These are phyloP conservation scores for Goffeauzyma gilvescens DNA, from an alignment of 768 basidiomycete species.

Conservation along the genomic window DNA sequence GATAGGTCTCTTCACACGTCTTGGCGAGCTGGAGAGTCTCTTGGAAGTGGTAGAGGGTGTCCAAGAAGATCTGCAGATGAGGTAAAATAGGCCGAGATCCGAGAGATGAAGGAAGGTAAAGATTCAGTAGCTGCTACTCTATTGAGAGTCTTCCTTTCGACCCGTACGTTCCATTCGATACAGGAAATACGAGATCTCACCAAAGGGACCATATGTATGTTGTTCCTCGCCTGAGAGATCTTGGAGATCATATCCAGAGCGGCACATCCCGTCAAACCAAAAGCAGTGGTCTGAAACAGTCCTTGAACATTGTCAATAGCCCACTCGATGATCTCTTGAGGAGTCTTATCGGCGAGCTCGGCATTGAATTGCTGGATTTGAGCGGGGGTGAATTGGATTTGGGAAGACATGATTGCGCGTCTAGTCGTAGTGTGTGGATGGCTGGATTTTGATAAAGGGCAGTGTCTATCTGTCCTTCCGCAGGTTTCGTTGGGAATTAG, in stretches of 20 bases:
- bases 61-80: slow-evolving; percentile 53
- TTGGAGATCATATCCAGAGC: slow-evolving; percentile 87
- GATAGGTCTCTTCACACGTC: slow-evolving; percentile 58
- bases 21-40: slow-evolving; percentile 81
- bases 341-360: slow-evolving; percentile 49
- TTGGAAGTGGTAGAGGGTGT: slow-evolving; percentile 87
- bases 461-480: too few species aligned
- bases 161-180: too few species aligned
- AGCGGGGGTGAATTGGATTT: slow-evolving; percentile 28
- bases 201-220: slow-evolving; percentile 42
- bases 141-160: too few species aligned
- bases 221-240: slow-evolving; percentile 37
- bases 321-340: slow-evolving; percentile 75
- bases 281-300: slow-evolving; percentile 85
- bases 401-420: too few species aligned
- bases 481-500: too few species aligned
- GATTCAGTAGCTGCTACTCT: too few species aligned
- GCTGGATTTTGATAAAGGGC: too few species aligned
- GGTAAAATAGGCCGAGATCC: too few species aligned
- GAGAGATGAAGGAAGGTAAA: too few species aligned
- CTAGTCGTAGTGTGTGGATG: too few species aligned
- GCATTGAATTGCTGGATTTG: slow-evolving; percentile 53
- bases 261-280: slow-evolving; percentile 84
- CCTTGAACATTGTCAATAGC: slow-evolving; percentile 57
- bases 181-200: slow-evolving; percentile 10